These are phyloP conservation scores for Cytospora schulzeri DNA, from an alignment of 2,329 filamentous ascomycete species.

Conservation along the genomic window DNA sequence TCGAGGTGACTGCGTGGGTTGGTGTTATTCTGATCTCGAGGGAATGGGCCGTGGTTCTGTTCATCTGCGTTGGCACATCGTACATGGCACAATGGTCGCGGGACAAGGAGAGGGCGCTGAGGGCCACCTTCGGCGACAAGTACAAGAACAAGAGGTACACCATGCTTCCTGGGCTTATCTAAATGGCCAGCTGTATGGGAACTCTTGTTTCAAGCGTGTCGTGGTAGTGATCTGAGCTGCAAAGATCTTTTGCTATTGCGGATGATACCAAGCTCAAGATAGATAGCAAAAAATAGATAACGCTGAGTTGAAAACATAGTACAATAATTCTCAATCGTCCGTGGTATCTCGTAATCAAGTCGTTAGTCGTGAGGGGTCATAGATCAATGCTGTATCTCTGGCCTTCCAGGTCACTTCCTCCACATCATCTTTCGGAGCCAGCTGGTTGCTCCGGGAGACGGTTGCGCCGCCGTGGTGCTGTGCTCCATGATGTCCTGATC, in stretches of 20 bases:
- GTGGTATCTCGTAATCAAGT: conserved; percentile 39
- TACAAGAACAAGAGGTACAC: conserved; percentile 93
- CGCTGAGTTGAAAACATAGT: conserved; percentile 7
- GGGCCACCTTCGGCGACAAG: conserved; percentile 86
- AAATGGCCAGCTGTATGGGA: conserved; percentile 31
- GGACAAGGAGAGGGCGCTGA: conserved; percentile 89
- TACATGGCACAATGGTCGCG: conserved; percentile 88
- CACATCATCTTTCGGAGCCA: conserved; percentile 29
- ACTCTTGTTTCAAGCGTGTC: background rate
- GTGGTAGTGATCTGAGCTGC: background rate
- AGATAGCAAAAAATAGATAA: conserved; percentile 8
- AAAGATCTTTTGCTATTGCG: background rate
- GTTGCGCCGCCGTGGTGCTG: conserved; percentile 1
- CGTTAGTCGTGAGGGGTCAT: conserved; percentile 19
- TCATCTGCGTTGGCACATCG: conserved; percentile 69
- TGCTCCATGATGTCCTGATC: conserved; percentile 2
- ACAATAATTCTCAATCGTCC: background rate
- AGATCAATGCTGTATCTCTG: conserved; percentile 43
- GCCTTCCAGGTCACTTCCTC: conserved; percentile 47
- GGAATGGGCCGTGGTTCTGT: conserved; percentile 76
- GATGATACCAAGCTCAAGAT: conserved; percentile 1
- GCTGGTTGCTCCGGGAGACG: conserved; percentile 1
- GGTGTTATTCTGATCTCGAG: conserved; percentile 79
- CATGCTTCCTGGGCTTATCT: conserved; percentile 79
- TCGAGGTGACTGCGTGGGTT: conserved; percentile 84